Evolutionary conservation across 1,284 basidiomycete species (phyloP), one percentile per base, ranked within the genome.

Genomic region (Mycena citricolor): DNA sequence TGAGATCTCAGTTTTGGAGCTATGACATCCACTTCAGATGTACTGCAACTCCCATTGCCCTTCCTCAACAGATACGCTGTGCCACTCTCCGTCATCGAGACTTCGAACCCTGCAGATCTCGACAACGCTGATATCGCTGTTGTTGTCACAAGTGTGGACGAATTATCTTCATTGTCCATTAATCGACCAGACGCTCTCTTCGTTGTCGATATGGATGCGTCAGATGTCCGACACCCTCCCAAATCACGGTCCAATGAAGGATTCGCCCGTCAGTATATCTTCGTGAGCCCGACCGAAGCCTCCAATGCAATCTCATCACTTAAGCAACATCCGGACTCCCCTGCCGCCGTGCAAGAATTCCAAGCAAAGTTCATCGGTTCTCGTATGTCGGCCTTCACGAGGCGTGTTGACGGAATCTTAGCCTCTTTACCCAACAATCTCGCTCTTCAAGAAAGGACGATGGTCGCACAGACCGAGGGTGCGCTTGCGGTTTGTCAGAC

Each of bases 341-440:
- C 76, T 10, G 53, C 66, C 3, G 69, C 74, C 19, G 69, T 88
- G 10, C 79, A 83, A 51, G 66, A 64, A 44, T 89, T 80, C 60
- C 82, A 86, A 57, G 71, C 77, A 49, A 73, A 79, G n/a, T 77
- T 76, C 43, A 58, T 74, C 14, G 72, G 64, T 10, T 87, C 86
- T 12, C 67, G 70, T n/a, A 59, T 86, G 14, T 71, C 78, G 13
- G 56, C 63, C 20, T 44, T 86, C 29, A 67, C 68, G 2, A 50
- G 62, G 7, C 56, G 68, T 2, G 58, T 86, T 17, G 60, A 64
- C 23, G 55, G 58, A 5, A 55, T 67, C 29, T 55, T 81, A 37
- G 32, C 36, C 17, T 33, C 49, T 32, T 24, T 53, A 11, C n/a
- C n/a, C n/a, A 46, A 53, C 13, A 47, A 47, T 21, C 40, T 66